These are phyloP conservation scores for Neophaeococcomyces aloes DNA, from an alignment of 2,329 filamentous ascomycete species.

Conservation along the genomic window DNA sequence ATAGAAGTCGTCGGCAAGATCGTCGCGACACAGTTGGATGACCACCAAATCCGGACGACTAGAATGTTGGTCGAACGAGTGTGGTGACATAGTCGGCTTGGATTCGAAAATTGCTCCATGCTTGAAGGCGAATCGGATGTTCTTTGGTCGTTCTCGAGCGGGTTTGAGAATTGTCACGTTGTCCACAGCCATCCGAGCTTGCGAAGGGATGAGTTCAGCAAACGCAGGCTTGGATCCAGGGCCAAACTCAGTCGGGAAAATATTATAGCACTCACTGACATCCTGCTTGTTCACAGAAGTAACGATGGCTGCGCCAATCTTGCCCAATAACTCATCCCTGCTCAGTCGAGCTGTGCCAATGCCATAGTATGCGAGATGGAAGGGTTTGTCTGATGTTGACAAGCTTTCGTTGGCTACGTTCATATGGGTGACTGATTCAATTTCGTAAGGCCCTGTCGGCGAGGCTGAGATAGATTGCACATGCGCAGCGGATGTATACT, in stretches of 20 bases:
- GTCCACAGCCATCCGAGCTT: slow-evolving; percentile 39
- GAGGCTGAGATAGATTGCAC: no score
- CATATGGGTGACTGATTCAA: slow-evolving; percentile 23
- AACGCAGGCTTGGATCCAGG: slow-evolving; percentile 35
- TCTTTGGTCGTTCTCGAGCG: slow-evolving; percentile 21
- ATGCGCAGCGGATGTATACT: no score
- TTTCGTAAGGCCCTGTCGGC: background rate
- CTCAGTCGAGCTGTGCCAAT: background rate
- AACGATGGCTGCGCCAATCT: slow-evolving; percentile 38
- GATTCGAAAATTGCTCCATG: slow-evolving; percentile 20
- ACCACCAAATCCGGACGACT: slow-evolving; percentile 27
- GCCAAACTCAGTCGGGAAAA: slow-evolving; percentile 39
- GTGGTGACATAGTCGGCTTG: no score
- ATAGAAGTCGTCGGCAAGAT: slow-evolving; percentile 37
- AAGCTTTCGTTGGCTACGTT: slow-evolving; percentile 37
- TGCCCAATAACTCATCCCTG: slow-evolving; percentile 23
- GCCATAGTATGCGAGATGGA: slow-evolving; percentile 4
- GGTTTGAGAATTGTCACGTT: slow-evolving; percentile 30
- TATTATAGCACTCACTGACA: slow-evolving; percentile 34
- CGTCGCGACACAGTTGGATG: slow-evolving; percentile 34
- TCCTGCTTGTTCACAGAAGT: slow-evolving; percentile 28
- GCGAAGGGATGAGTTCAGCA: slow-evolving; percentile 39
- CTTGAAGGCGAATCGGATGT: slow-evolving; percentile 32
- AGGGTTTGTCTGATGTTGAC: slow-evolving; percentile 14
- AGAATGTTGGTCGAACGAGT: background rate